phyloP scores from a whole-genome alignment of 2,329 filamentous ascomycete species.

The Pestalotiopsis sp. region DNA sequence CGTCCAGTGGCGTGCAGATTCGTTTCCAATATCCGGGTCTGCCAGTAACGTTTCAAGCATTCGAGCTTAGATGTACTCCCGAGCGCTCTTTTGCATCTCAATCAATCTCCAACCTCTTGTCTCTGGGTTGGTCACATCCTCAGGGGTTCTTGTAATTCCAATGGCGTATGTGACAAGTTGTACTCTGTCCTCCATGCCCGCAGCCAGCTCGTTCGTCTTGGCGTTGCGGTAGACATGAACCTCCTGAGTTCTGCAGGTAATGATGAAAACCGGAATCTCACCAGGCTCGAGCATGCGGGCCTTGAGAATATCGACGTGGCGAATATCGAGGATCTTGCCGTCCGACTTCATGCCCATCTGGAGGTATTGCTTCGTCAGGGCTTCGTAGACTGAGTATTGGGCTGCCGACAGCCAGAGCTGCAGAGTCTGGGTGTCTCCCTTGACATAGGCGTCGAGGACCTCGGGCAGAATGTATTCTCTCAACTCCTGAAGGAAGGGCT shows the following conservation, averaged over 20 bases:
- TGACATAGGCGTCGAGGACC: constrained; percentile 96
- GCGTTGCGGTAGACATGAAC: constrained; percentile 95
- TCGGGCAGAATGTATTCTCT: constrained; percentile 98
- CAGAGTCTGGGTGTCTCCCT: constrained; percentile 87
- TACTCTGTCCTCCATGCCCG: constrained; percentile 98
- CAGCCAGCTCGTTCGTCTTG: constrained; percentile 86
- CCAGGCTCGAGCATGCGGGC: constrained; percentile 82
- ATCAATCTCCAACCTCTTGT: constrained; percentile 97
- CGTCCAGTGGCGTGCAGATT: constrained; percentile 17
- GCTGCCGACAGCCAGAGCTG: constrained; percentile 96
- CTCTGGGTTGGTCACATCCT: constrained; percentile 96
- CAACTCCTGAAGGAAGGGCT: constrained; percentile 92
- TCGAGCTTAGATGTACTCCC: constrained; percentile 70
- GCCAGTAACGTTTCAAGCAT: neutral
- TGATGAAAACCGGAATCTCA: constrained; percentile 93
- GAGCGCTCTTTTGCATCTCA: constrained; percentile 96
- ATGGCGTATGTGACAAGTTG: constrained; percentile 98
- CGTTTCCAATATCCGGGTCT: constrained; percentile 1
- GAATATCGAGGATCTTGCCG: constrained; percentile 91
- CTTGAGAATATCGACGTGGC: constrained; percentile 85
- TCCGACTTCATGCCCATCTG: constrained; percentile 92
- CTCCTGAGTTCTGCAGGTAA: constrained; percentile 95
- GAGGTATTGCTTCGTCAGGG: constrained; percentile 95
- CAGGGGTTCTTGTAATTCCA: constrained; percentile 88
- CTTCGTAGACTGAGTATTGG: constrained; percentile 95